Conservation (phyloP, 768 basidiomycete species). For the Fistulinella prunicolor region DNA sequence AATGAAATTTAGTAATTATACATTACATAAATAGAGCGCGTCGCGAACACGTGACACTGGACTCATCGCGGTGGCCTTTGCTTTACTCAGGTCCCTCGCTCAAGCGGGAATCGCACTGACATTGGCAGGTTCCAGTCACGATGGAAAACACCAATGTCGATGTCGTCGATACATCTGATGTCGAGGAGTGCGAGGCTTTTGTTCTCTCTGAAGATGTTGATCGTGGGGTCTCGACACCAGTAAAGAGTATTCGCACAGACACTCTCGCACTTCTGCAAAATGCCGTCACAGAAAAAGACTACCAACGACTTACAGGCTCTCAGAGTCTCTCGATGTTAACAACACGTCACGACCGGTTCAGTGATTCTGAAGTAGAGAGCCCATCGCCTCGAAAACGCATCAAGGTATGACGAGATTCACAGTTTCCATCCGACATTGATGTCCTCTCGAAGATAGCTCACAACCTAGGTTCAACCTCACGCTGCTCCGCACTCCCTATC, state of each 20-base stretch:
- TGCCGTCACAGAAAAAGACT: not conserved
- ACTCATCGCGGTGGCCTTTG: too few species aligned
- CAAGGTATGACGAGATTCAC: slow-evolving; percentile 26
- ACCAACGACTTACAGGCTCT: not conserved
- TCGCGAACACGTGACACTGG: too few species aligned
- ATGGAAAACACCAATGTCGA: slow-evolving; percentile 41
- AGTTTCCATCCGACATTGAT: slow-evolving; percentile 7
- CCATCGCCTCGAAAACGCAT: slow-evolving; percentile 38
- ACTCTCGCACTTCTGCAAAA: slow-evolving; percentile 2
- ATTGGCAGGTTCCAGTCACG: too few species aligned
- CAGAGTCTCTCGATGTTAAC: not conserved
- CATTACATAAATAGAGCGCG: too few species aligned
- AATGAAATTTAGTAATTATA: too few species aligned
- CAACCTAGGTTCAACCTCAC: not conserved
- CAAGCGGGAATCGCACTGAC: too few species aligned
- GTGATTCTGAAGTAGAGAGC: slow-evolving; percentile 9
- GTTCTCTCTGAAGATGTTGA: slow-evolving; percentile 12
- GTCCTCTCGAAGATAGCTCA: slow-evolving; percentile 19
- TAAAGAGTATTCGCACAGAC: not conserved
- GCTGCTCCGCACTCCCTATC: not conserved
- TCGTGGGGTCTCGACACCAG: not conserved
- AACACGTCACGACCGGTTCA: slow-evolving; percentile 1
- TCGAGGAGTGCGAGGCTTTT: slow-evolving; percentile 55
- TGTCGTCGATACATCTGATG: slow-evolving; percentile 61
- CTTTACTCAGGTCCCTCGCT: too few species aligned